Percentiles rank a stretch among this genome's conserved stretches.
These are phyloP conservation scores for Alternaria infectoria DNA, from an alignment of 2,329 filamentous ascomycete species.

Conservation along the genomic window DNA sequence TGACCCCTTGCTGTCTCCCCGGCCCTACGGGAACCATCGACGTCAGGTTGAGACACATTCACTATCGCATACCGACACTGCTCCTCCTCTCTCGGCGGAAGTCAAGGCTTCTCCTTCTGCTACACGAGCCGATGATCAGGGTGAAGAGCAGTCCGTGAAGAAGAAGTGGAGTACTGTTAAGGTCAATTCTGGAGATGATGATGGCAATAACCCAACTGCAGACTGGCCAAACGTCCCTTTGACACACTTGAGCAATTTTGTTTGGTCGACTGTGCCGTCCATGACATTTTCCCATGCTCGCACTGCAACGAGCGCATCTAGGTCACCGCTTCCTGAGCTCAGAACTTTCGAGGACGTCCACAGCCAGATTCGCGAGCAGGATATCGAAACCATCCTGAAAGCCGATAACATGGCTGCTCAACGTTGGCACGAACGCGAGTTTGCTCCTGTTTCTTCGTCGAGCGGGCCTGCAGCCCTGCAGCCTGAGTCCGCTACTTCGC, in stretches of 20 bases:
- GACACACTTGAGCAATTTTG: neutral
- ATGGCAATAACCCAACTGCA: neutral
- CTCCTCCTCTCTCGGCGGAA: neutral
- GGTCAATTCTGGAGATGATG: neutral
- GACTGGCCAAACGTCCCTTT: neutral
- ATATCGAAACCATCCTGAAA: neutral
- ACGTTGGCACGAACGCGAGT: neutral
- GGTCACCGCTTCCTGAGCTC: neutral
- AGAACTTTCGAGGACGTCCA: neutral
- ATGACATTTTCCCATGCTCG: neutral
- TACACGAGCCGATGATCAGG: neutral
- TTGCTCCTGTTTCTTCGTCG: neutral
- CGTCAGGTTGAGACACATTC: neutral
- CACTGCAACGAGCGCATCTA: neutral
- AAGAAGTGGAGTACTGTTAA: slow-evolving; percentile 1
- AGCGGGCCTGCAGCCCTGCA: neutral
- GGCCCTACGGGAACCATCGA: no score
- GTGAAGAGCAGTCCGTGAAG: neutral
- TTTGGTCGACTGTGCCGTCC: neutral
- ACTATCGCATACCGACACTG: neutral
- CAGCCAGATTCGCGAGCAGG: neutral
- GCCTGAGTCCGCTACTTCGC: neutral
- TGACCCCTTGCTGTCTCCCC: no score
- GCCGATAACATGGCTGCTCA: neutral
- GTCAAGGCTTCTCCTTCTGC: neutral